Base-by-base conservation (phyloP, 225 moss, liverwort and hornwort species). In the Polytrichum commune region DNA sequence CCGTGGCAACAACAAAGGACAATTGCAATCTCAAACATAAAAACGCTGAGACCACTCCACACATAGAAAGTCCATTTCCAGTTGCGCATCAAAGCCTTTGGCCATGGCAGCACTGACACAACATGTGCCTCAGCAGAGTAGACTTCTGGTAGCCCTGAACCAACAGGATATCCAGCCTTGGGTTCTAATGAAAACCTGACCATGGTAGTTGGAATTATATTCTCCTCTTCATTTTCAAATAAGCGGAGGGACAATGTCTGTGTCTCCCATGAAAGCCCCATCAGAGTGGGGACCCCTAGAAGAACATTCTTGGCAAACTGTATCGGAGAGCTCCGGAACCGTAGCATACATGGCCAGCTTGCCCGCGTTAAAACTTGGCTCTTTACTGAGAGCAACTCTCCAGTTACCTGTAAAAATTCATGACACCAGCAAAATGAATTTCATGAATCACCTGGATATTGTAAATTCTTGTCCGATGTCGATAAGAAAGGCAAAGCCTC, bases 11-110 rank as follows among this genome's bases (percentile, higher is more conserved):
- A 98, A 81, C 92, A 95, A 19, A 98, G 84, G 22, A 98, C 80
- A 28, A 90, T 32, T 65, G 85, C 73, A 32, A 98, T 67, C 85
- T 95, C 93, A 65, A 93, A 83, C 61, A 98, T 77, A 81, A 95
- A 98, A 16, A 91, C 56, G 74, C 88, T 84, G 18, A 89, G 65
- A 46, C 82, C 91, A 78, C 83, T 90, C 95, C 98, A 94, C 16
- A 93, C 78, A 29, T 85, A 92, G 71, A 95, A 89, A 0, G 90
- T 87, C 98, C 94, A 94, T 70, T 87, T 98, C 90, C 90, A 95
- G 27, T 79, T 90, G 24, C 86, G 82, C 9, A 95, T 30, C 18
- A 90, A 74, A 56, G 83, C 81, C 80, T 90, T 84, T 4, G 82
- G 25, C 91, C 92, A 95, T 33, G 95, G 89, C 53, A 93, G 80